Evolutionary conservation across 805 yeast genomes (phyloP), one percentile per base, ranked within the genome.

Genomic region (Diddensiella caesifluorescens): DNA sequence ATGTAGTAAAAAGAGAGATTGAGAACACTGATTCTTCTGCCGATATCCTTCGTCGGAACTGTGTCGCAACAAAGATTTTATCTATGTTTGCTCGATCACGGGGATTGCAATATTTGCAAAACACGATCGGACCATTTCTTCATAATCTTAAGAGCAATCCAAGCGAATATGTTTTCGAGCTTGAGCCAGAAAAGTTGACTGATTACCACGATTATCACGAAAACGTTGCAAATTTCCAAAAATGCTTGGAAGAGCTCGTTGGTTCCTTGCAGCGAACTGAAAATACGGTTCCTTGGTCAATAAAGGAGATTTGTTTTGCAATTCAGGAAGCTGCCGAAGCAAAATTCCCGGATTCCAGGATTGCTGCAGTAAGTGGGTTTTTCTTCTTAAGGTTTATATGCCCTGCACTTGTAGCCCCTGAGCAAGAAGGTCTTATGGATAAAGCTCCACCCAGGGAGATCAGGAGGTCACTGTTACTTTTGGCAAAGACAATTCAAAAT

Each of bases 371-470:
- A n/a, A 90, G 95, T 0, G 83, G 94, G 0, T 87, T 83, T 55
- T 62, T 87, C 31, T 85, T 87, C 54, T 66, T 87, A 48, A 65
- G 90, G 43, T 74, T 80, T 45, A 68, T 80, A 38, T 81, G 94
- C 56, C 95, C 95, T 4, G 90, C 89, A 0, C 74, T 87, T 49
- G 85, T 86, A 3, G 76, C 85, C 31, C 95, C 95, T 0, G 92
- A 83, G 44, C 66, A 73, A 5, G 68, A 54, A 29, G 58, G 53
- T 9, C 42, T 60, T 4, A 35, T 60, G 18, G 45, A 39, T 5
- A 21, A 23, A 10, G 39, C 50, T 6, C 54, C 49, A 6, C 22
- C 54, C 6, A 38, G 41, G 12, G 49, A 42, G n/a, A 42, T 48
- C 33, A 27, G 57, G 15, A 39, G 55, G 29, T 45, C 54, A 7